Evolutionary conservation across 495 filamentous ascomycete genomes (phyloP).

Genomic region (Xylaria longipes): DNA sequence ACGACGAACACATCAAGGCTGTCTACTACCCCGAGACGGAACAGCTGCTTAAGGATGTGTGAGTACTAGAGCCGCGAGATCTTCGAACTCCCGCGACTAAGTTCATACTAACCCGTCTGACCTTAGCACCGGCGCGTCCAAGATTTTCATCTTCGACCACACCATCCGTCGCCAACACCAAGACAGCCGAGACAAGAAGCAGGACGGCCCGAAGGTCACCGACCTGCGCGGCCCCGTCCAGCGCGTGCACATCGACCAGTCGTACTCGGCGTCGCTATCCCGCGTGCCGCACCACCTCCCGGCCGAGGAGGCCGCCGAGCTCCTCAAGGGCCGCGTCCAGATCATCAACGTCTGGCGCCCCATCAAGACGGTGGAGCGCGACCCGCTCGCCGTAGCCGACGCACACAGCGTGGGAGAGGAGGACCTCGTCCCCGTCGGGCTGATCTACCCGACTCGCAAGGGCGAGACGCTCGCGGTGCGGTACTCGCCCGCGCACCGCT

Average conservation of each 20-base stretch:
- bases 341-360: slow-evolving; percentile 85
- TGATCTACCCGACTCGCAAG: slow-evolving; percentile 74
- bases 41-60: slow-evolving; percentile 67
- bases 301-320: slow-evolving; percentile 61
- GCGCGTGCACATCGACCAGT: slow-evolving; percentile 76
- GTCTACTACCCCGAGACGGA: slow-evolving; percentile 73
- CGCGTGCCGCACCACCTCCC: slow-evolving; percentile 68
- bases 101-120: slow-evolving; percentile 29
- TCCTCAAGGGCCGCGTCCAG: slow-evolving; percentile 70
- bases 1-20: slow-evolving; percentile 71
- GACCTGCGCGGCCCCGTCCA: slow-evolving; percentile 64
- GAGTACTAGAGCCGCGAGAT: slow-evolving; percentile 43
- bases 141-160: slow-evolving; percentile 78
- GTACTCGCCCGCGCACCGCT: slow-evolving; percentile 63
- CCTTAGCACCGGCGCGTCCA: slow-evolving; percentile 65
- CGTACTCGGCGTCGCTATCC: slow-evolving; percentile 62
- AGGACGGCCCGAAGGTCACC: background rate
- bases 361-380: slow-evolving; percentile 66
- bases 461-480: slow-evolving; percentile 77
- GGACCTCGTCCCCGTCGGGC: slow-evolving; percentile 71
- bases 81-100: background rate
- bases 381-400: slow-evolving; percentile 69
- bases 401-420: slow-evolving; percentile 64
- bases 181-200: slow-evolving; percentile 27
- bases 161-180: slow-evolving; percentile 66